phyloP scores from a whole-genome alignment of 768 basidiomycete genomes.

The Phylloporus rhodoxanthus region DNA sequence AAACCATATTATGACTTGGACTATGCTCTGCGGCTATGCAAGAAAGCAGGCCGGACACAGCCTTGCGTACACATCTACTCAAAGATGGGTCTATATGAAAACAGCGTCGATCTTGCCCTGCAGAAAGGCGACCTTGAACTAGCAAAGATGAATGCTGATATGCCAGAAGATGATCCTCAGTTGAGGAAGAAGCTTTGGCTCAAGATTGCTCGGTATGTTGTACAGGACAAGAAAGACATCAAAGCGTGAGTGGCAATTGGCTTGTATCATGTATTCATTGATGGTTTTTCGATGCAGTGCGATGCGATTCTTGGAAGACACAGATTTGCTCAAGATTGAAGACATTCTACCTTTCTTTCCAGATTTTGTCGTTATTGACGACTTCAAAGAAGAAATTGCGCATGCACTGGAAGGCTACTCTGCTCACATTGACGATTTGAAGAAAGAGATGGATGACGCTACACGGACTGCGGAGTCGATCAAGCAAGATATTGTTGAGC shows the following conservation, averaged over 20 bases:
- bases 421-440: slow-evolving; percentile 81
- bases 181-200: slow-evolving; percentile 94
- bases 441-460: slow-evolving; percentile 94
- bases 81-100: slow-evolving; percentile 96
- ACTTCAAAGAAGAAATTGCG: slow-evolving; percentile 99
- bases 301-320: slow-evolving; percentile 94
- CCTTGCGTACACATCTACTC: slow-evolving; percentile 96
- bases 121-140: slow-evolving; percentile 93
- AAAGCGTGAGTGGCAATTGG: slow-evolving; percentile 67
- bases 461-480: slow-evolving; percentile 89
- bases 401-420: slow-evolving; percentile 93
- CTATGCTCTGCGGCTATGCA: slow-evolving; percentile 91
- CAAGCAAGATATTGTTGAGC: slow-evolving; percentile 79
- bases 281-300: slow-evolving; percentile 49
- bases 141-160: slow-evolving; percentile 92
- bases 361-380: slow-evolving; percentile 97
- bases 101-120: slow-evolving; percentile 90
- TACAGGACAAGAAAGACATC: slow-evolving; percentile 97
- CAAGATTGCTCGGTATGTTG: slow-evolving; percentile 97
- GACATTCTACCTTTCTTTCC: slow-evolving; percentile 99
- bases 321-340: slow-evolving; percentile 93
- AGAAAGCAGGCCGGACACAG: slow-evolving; percentile 70
- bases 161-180: slow-evolving; percentile 84
- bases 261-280: not conserved
- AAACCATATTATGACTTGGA: slow-evolving; percentile 96